Conservation (phyloP, 2,329 filamentous ascomycete species). For the Fusarium clavum region DNA sequence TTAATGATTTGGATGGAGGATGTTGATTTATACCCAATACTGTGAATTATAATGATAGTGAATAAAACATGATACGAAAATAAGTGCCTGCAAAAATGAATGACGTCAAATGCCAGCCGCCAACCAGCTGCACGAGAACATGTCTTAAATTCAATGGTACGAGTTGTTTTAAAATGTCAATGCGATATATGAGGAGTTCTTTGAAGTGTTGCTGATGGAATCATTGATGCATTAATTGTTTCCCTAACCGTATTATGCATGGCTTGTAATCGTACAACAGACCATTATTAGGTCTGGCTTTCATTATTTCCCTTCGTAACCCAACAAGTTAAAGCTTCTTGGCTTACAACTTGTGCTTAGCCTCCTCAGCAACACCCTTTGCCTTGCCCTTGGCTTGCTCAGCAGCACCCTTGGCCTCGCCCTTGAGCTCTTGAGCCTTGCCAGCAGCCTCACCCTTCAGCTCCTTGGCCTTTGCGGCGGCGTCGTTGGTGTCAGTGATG, state of each 20-base stretch:
- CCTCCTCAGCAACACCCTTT: slow-evolving; percentile 27
- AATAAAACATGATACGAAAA: background rate
- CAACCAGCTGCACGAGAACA: background rate
- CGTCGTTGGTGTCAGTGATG: slow-evolving; percentile 39
- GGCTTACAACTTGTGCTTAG: slow-evolving; percentile 39
- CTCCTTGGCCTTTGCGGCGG: slow-evolving; percentile 53
- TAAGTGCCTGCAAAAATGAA: background rate
- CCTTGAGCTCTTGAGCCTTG: slow-evolving; percentile 54
- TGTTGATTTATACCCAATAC: background rate
- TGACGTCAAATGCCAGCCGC: slow-evolving; percentile 12
- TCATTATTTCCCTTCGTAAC: slow-evolving; percentile 21
- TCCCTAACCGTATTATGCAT: slow-evolving; percentile 35
- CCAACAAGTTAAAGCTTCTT: background rate
- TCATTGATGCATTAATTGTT: slow-evolving; percentile 32
- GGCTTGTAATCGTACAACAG: slow-evolving; percentile 38
- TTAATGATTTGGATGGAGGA: background rate
- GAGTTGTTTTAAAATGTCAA: background rate
- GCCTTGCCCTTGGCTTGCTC: slow-evolving; percentile 53
- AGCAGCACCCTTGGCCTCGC: slow-evolving; percentile 57
- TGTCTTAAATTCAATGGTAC: background rate
- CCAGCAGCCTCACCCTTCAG: slow-evolving; percentile 59
- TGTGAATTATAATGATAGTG: background rate
- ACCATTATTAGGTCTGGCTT: slow-evolving; percentile 8
- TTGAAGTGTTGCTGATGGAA: background rate
- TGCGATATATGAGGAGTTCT: too few relatives aligned